A percentile compares a stretch with the other conserved stretches of the same genome.
phyloP scores from a whole-genome alignment of 2,329 filamentous ascomycete species.

The Parascedosporium putredinis region DNA sequence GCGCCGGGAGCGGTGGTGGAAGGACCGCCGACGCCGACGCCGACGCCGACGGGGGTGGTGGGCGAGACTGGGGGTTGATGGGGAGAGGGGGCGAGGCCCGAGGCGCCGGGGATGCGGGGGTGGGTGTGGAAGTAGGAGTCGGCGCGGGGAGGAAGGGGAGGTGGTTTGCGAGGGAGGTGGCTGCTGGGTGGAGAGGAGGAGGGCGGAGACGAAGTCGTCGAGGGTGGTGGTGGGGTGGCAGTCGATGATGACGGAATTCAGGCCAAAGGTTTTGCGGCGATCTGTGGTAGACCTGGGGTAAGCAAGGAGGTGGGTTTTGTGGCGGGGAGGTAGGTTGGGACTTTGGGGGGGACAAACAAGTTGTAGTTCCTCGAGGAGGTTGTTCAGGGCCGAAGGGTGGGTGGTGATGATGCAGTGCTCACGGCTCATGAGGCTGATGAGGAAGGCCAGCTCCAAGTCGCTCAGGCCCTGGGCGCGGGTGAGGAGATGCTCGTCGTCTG shows the following conservation, averaged over 20 bases:
- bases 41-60: not conserved
- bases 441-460: constrained; percentile 77
- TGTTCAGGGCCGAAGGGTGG: constrained; percentile 47
- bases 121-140: constrained; percentile 6
- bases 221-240: constrained; percentile 65
- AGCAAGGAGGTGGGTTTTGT: not conserved
- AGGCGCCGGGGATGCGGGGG: constrained; percentile 20
- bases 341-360: constrained; percentile 36
- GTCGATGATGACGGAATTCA: constrained; percentile 59
- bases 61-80: constrained; percentile 18
- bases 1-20: constrained; percentile 9
- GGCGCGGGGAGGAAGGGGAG: constrained; percentile 15
- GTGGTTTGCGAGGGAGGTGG: constrained; percentile 17
- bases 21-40: not conserved
- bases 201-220: constrained; percentile 66
- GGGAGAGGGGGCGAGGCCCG: constrained; percentile 17
- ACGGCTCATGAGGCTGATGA: constrained; percentile 69
- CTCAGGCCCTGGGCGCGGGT: constrained; percentile 67
- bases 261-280: constrained; percentile 61
- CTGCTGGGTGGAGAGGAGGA: constrained; percentile 39
- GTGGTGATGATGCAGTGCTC: constrained; percentile 88
- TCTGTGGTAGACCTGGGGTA: constrained; percentile 28
- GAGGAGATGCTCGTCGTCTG: constrained; percentile 45
- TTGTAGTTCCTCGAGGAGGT: constrained; percentile 63
- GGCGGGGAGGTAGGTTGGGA: not conserved